Base-by-base conservation (phyloP, 371 early-diverging fungal genomes). In the Paraphysoderma sedebokerense region DNA sequence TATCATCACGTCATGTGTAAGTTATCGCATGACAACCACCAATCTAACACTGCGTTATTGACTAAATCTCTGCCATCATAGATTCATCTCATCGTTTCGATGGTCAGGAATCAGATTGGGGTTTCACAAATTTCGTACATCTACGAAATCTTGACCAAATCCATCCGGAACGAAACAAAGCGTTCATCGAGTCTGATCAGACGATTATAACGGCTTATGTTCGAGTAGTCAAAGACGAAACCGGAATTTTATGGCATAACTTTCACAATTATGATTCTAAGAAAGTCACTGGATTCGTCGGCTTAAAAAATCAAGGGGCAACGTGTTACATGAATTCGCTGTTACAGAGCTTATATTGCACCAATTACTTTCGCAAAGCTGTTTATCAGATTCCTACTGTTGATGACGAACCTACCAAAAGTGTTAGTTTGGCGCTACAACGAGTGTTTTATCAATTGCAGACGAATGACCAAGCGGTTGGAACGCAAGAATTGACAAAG, bases 301-400 rank as follows among this genome's bases (percentile, higher is more conserved):
- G 99, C 0, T 65, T 99, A 49, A 79, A 80, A 47, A 98, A 98
- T 63, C 93, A 98, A 60, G 99, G 98, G 11, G 98, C 99, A 1
- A 98, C 99, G 0, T 98, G 99, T 70, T 99, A 99, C 62, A 89
- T 98, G 87, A 98, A 98, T 72, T 92, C 98, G 37, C 71, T 98
- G 13, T 74, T 98, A 29, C 99, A 99, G 64, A 88, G 95, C 3
- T 74, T 98, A 13, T 98, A 84, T 62, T 90, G 89, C 55, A 97
- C 98, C 22, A 88, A 84, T 53, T 76, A 79, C 59, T 98, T 99
- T 66, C 80, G 92, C 49, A 85, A 85, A 50, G 81, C 89, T 50
- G 70, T 84, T 39, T 93, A 81, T 55, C 74, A 80, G 47, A 92
- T 97, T 37, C 93, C 95, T 1, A 92, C 92, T 3, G 83, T 75